Conservation (phyloP, 2,329 filamentous ascomycete species). For the Podosphaera fusca region DNA sequence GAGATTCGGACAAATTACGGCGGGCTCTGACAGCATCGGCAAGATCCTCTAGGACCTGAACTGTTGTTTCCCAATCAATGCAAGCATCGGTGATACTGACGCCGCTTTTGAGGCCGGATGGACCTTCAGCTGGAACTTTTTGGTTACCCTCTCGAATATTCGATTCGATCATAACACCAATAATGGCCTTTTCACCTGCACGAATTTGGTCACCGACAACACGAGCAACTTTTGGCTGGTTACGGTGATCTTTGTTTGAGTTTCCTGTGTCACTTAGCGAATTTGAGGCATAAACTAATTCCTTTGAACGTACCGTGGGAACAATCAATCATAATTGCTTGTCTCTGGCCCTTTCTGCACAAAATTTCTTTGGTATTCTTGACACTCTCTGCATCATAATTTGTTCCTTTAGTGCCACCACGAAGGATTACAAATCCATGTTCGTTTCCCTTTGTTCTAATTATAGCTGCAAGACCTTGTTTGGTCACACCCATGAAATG, state of each 20-base stretch:
- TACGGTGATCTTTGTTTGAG: slow-evolving; percentile 90
- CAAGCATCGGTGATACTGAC: slow-evolving; percentile 93
- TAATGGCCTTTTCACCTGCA: slow-evolving; percentile 65
- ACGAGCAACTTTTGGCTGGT: slow-evolving; percentile 83
- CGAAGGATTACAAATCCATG: slow-evolving; percentile 93
- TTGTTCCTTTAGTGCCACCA: slow-evolving; percentile 76
- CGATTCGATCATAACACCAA: slow-evolving; percentile 97
- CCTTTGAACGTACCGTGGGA: slow-evolving; percentile 42
- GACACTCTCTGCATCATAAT: slow-evolving; percentile 75
- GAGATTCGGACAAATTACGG: slow-evolving; percentile 19
- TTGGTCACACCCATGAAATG: slow-evolving; percentile 99
- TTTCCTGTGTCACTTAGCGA: slow-evolving; percentile 23
- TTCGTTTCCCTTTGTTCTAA: slow-evolving; percentile 78
- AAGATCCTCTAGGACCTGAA: slow-evolving; percentile 60
- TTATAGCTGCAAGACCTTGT: slow-evolving; percentile 86
- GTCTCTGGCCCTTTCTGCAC: slow-evolving; percentile 58
- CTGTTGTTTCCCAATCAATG: slow-evolving; percentile 76
- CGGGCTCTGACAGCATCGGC: slow-evolving; percentile 63
- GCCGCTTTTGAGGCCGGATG: slow-evolving; percentile 56
- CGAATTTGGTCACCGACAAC: slow-evolving; percentile 65
- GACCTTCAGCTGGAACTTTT: slow-evolving; percentile 70
- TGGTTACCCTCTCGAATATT: slow-evolving; percentile 74
- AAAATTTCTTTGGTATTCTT: slow-evolving; percentile 56
- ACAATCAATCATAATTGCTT: slow-evolving; percentile 95
- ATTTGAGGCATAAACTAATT: no score